Evolutionary conservation across 2,329 filamentous ascomycete genomes (phyloP).

Genomic region (Phaeosphaeriaceae sp.): DNA sequence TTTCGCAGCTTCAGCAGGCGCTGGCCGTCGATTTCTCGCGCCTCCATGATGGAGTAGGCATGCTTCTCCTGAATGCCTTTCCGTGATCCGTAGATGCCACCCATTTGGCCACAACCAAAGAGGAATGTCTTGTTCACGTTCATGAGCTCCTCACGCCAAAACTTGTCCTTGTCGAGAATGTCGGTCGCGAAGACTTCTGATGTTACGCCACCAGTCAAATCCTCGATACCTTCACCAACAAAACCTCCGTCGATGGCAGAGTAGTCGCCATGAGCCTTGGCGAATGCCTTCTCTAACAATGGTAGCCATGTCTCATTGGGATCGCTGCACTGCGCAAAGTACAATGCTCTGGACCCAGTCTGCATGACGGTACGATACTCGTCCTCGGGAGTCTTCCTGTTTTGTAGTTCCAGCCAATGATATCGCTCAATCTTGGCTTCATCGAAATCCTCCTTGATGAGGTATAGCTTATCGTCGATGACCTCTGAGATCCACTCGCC

Average conservation of each 20-base stretch:
- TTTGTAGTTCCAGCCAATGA: conserved; percentile 73
- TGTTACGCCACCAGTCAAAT: conserved; percentile 72
- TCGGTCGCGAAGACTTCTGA: conserved; percentile 73
- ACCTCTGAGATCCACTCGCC: conserved; percentile 93
- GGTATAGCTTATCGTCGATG: conserved; percentile 87
- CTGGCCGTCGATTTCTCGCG: conserved; percentile 66
- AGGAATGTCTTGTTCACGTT: conserved; percentile 82
- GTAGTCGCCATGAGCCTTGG: conserved; percentile 84
- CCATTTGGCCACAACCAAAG: conserved; percentile 74
- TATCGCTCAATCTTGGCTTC: conserved; percentile 75
- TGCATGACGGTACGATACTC: conserved; percentile 74
- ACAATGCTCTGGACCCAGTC: conserved; percentile 77
- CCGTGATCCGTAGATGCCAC: conserved; percentile 66
- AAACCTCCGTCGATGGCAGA: conserved; percentile 77
- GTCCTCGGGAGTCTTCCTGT: conserved; percentile 74
- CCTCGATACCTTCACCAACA: conserved; percentile 68
- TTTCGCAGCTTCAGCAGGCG: conserved; percentile 64
- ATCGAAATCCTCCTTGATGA: conserved; percentile 83
- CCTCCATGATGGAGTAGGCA: conserved; percentile 66
- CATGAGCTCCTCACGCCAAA: conserved; percentile 82
- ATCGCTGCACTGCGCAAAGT: conserved; percentile 78
- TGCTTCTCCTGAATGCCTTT: conserved; percentile 56
- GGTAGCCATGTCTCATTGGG: conserved; percentile 85
- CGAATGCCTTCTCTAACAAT: conserved; percentile 81
- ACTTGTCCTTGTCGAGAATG: conserved; percentile 78